Percentiles rank a stretch among this genome's conserved stretches.
Evolutionary conservation across 768 basidiomycete genomes (phyloP).

Genomic region (Auricularia heimuer): DNA sequence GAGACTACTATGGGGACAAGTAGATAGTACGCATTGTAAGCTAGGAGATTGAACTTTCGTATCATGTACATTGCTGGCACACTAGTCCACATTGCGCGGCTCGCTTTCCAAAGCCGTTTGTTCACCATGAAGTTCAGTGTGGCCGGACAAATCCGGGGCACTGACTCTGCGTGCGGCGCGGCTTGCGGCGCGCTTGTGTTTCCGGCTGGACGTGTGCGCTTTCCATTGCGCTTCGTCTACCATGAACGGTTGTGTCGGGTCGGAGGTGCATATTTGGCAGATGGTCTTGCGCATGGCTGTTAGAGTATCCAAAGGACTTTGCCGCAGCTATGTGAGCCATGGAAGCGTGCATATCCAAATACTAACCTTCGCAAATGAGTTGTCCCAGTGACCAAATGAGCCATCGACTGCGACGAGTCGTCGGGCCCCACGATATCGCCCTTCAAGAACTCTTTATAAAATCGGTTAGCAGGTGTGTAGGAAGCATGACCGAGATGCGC

Average conservation of each 20-base stretch:
- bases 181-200: constrained; percentile 32
- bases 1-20: constrained; percentile 25
- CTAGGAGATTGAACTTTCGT: not conserved
- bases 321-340: not conserved
- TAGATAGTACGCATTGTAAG: not conserved
- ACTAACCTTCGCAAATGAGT: constrained; percentile 18
- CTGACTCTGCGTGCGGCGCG: not conserved
- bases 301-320: constrained; percentile 49
- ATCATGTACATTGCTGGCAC: not conserved
- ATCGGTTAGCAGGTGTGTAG: not conserved
- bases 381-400: constrained; percentile 45
- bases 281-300: constrained; percentile 45
- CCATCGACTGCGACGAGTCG: constrained; percentile 50
- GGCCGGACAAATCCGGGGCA: no score
- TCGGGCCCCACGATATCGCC: constrained; percentile 29
- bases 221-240: constrained; percentile 53
- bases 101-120: no score
- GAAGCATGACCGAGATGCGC: constrained; percentile 3
- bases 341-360: no score
- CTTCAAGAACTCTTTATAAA: constrained; percentile 44
- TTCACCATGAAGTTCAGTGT: no score
- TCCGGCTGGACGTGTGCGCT: constrained; percentile 43
- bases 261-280: constrained; percentile 53
- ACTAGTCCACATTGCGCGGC: not conserved
- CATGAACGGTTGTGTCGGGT: constrained; percentile 48